Evolutionary conservation across 352 stramenopile genomes (phyloP), one percentile per base, ranked within the genome.

Genomic region (Globisporangium acanthophoron): DNA sequence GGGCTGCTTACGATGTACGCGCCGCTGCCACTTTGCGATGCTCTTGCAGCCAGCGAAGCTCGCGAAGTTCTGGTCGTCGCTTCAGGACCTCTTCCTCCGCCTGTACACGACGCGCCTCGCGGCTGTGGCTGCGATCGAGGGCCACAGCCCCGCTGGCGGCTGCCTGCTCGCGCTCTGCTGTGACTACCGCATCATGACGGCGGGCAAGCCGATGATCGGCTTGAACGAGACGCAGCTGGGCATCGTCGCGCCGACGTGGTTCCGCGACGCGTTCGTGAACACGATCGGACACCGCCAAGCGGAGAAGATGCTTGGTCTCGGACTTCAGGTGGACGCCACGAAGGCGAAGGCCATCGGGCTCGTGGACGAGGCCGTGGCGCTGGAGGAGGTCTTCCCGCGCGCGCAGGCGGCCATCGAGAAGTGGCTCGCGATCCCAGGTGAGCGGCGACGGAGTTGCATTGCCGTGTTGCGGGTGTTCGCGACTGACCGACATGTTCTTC

Each of bases 211-310:
- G n/a, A 78, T 86, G 37, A 98, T 98, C 64, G 94, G 94, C 12
- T 73, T 98, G 37, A 98, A 98, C 64, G 94, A 98, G 76, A 97
- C 90, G 7, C 79, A 96, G 61, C 66, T 98, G 35, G 94, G 95
- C 39, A 97, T 98, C 49, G 83, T 92, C 40, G 87, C 84, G 16
- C 78, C 82, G 5, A 87, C 76, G 54, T 93, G 85, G 83, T 90
- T 94, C 59, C 76, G 76, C 24, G 78, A 88, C 53, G 87, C 79
- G 35, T 91, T 94, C 61, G 69, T 92, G 49, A 94, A 94, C 67
- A 92, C 82, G 33, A 90, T 92, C 43, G 82, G 85, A 41, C 80
- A 92, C 68, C 80, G 85, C 12, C 69, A 94, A 54, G 83, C 85
- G 31, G 82, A 94, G 65, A 94, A 92, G 65, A 92, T 94, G 82